Base-by-base conservation (phyloP, 305 asterid genomes). In the Fraxinus xanthoxyloides region DNA sequence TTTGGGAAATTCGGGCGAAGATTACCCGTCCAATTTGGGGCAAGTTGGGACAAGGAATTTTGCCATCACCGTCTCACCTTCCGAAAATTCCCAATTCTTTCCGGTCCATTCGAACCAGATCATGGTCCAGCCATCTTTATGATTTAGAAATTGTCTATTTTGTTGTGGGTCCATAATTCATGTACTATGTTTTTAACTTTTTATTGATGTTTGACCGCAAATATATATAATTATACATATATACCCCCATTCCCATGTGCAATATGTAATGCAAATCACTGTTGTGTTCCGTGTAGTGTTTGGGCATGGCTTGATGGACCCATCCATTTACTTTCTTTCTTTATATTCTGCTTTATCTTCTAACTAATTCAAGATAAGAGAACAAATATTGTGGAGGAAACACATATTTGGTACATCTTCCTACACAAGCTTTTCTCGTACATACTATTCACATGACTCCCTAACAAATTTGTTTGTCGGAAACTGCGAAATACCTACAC, bases 271-370 rank as follows among this genome's bases (percentile, higher is more conserved):
- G 43, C 76, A 72, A 72, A 72, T 6, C 43, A 72, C 13, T 72
- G 76, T 70, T 31, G 43, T 5, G 43, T 70, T 70, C 75, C 75
- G 75, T 70, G 75, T 70, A 17, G 43, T n/a, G 46, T 72, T 31
- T 72, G 76, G 76, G 46, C 76, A 32, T 72, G 76, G 76, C 43
- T 7, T 72, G 28, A 32, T 72, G 76, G 46, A 72, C 76, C 76
- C 76, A 32, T 72, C 43, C 76, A 72, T 72, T 30, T 31, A 28
- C 75, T 13, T 5, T 30, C 73, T 26, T 21, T 9, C 73, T 10
- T 61, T 61, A 12, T 65, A 28, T 56, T 56, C 67, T 19, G 4
- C 67, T 56, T 30, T 70, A 70, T 30, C 40, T 15, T 17, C 26
- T 30, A 70, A 31, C 40, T 12, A 12, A 31, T 56, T 56, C 67